phyloP scores from a whole-genome alignment of 2,329 filamentous ascomycete species.

The Septoria petroselini region DNA sequence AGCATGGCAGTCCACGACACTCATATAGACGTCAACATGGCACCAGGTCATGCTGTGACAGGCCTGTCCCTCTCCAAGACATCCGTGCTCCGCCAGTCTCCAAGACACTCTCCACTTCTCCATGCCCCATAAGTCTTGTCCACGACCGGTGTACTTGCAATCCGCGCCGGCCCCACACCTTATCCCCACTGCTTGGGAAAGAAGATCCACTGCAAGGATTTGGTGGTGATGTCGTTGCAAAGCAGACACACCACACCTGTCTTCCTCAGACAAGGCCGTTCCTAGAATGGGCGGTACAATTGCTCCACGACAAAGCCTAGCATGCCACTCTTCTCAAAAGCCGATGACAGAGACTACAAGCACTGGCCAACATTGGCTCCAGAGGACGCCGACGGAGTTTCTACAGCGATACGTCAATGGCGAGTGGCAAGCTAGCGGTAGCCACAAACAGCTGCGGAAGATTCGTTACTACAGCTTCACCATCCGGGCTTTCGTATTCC shows the following conservation, averaged over 20 bases:
- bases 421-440: constrained; percentile 5
- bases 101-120: constrained; percentile 9
- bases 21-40: constrained; percentile 6
- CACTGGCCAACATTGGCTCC: constrained; percentile 11
- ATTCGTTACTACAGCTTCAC: constrained; percentile 18
- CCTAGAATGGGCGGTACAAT: constrained; percentile 9
- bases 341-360: neutral
- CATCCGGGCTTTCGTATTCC: constrained; percentile 11
- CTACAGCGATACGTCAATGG: constrained; percentile 4
- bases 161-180: too few species aligned
- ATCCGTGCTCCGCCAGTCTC: neutral
- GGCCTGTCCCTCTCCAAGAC: neutral
- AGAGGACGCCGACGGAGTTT: constrained; percentile 12
- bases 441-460: constrained; percentile 5
- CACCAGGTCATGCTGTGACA: neutral
- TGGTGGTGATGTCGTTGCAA: neutral
- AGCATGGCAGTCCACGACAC: neutral
- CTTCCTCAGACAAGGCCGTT: neutral
- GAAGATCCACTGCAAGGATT: neutral
- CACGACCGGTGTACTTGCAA: neutral
- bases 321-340: constrained; percentile 2
- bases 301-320: neutral
- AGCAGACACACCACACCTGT: constrained; percentile 5
- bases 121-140: constrained; percentile 10
- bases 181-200: too few species aligned